Evolutionary conservation across 2,329 filamentous ascomycete genomes (phyloP).

Genomic region (Amylocarpus encephaloides): DNA sequence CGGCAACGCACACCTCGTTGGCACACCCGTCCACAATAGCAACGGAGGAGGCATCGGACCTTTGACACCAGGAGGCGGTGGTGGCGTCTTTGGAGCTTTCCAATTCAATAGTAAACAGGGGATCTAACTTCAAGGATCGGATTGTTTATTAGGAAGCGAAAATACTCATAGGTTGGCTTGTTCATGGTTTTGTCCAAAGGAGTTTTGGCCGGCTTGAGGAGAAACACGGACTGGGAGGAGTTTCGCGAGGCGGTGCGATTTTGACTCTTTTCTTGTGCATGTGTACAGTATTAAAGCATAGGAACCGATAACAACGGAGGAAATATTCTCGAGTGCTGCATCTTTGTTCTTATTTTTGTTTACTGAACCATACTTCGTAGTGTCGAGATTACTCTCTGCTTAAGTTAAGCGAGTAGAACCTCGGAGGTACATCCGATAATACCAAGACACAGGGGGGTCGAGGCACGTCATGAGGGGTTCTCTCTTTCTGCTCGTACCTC

Average conservation of each 20-base stretch:
- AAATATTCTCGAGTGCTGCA: too few relatives aligned
- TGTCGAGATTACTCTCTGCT: too few relatives aligned
- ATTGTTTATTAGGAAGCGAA: not conserved
- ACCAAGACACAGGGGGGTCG: too few relatives aligned
- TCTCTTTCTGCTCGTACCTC: too few relatives aligned
- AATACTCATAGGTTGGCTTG: not conserved
- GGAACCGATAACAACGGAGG: not conserved
- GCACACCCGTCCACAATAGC: constrained; percentile 49
- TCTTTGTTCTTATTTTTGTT: too few relatives aligned
- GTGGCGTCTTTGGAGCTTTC: constrained; percentile 71
- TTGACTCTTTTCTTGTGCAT: not conserved
- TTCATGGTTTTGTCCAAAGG: constrained; percentile 1
- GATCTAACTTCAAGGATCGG: constrained; percentile 1
- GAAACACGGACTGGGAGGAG: constrained; percentile 2
- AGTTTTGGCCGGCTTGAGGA: constrained; percentile 14
- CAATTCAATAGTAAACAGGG: constrained; percentile 29
- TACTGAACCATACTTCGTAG: too few relatives aligned
- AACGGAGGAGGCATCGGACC: constrained; percentile 55
- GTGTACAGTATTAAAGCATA: constrained; percentile 12
- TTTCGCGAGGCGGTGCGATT: not conserved
- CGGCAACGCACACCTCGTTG: constrained; percentile 45
- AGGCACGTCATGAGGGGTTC: too few relatives aligned
- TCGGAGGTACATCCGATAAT: too few relatives aligned
- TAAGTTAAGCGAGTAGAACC: too few relatives aligned
- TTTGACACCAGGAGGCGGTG: constrained; percentile 71